Conservation (phyloP, 2,329 filamentous ascomycete genomes). For the Zymoseptoria ardabiliae region DNA sequence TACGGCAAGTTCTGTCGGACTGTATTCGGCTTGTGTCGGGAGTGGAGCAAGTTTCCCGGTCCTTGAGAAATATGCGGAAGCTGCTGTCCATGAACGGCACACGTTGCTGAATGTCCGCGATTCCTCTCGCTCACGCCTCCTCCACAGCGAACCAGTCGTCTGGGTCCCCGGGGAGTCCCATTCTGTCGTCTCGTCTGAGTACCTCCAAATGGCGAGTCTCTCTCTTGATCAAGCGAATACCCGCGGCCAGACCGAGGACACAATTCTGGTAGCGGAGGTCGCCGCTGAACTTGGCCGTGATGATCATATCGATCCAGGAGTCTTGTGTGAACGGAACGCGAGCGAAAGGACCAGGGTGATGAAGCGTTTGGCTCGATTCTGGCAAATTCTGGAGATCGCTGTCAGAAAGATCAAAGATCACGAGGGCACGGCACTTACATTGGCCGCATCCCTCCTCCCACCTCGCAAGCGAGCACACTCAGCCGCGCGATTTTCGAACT, state of each 20-base stretch:
- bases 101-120: not conserved
- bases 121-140: not conserved
- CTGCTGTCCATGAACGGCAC: not conserved
- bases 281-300: conserved; percentile 3
- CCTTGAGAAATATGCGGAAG: conserved; percentile 33
- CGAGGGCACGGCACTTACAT: not conserved
- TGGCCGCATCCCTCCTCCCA: not conserved
- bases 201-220: not conserved
- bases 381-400: not conserved
- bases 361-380: not conserved
- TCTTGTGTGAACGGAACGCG: not conserved
- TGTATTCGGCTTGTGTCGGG: conserved; percentile 4
- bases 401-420: not conserved
- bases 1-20: conserved; percentile 7
- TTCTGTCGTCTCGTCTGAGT: not conserved
- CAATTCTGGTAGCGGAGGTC: conserved; percentile 1
- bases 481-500: not conserved
- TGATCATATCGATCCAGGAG: not conserved
- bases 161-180: not conserved
- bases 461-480: not conserved
- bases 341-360: not conserved
- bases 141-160: not conserved
- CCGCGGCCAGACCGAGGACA: not conserved
- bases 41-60: conserved; percentile 26
- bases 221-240: not conserved